Percentiles rank a stretch among this genome's conserved stretches.
Conservation (phyloP, 192 early-diverging fungal species). For the Diversispora epigaea region DNA sequence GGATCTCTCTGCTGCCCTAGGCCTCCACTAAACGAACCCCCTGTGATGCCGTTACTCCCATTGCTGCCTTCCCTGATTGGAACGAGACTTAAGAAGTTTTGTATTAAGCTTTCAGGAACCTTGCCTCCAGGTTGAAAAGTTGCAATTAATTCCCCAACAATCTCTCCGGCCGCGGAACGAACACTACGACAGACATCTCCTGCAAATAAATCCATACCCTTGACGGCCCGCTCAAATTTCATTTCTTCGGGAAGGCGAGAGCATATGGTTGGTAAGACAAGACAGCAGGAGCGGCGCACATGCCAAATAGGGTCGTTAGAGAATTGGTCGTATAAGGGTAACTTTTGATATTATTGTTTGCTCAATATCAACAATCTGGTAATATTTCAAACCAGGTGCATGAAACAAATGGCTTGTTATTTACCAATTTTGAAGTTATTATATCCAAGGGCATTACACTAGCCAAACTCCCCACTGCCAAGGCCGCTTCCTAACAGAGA, state of each 20-base stretch:
- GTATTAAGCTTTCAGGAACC: constrained; percentile 52
- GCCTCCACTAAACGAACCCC: not conserved
- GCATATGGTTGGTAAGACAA: constrained; percentile 49
- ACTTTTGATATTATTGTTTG: constrained; percentile 37
- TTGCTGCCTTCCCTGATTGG: constrained; percentile 26
- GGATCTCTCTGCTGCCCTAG: constrained; percentile 50
- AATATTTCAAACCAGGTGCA: not conserved
- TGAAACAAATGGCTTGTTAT: constrained; percentile 8
- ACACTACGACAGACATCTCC: constrained; percentile 57
- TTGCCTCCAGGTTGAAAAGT: constrained; percentile 47
- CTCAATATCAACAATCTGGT: constrained; percentile 41
- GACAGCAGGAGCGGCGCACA: constrained; percentile 55
- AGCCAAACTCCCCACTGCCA: constrained; percentile 46
- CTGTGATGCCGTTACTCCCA: not conserved
- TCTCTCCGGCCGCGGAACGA: constrained; percentile 52
- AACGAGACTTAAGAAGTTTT: constrained; percentile 51
- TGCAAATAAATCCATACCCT: constrained; percentile 51
- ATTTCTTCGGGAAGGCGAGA: constrained; percentile 48
- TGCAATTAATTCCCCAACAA: constrained; percentile 59
- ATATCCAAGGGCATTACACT: constrained; percentile 32
- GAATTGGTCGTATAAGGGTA: constrained; percentile 55
- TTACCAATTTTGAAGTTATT: constrained; percentile 33
- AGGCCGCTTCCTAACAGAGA: constrained; percentile 39
- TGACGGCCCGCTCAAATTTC: constrained; percentile 43
- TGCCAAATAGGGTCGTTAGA: constrained; percentile 59